Evolutionary conservation across 2,329 filamentous ascomycete species (phyloP), one percentile per base, ranked within the genome.

Genomic region (Aspergillus pseudotamarii): DNA sequence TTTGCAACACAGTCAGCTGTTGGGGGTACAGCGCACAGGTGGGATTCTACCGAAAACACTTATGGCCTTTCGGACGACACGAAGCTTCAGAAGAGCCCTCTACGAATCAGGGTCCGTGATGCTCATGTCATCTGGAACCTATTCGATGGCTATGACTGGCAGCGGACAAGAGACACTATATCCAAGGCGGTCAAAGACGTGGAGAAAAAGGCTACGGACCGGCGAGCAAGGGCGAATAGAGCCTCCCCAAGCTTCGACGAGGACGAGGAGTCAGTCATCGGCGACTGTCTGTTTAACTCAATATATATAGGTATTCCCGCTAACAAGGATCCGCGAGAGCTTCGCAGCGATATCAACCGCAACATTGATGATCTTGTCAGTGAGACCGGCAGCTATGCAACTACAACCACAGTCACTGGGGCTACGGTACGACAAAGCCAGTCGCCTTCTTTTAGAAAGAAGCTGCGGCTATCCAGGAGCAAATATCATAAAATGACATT

Each of bases 91-190:
- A 84, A 83, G 59, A 92, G 90, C 65, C 92, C 94, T 6, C 79
- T 99, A 16, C 89, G 88, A 66, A 83, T 97, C 3, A 88, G 88
- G 6, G 85, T 98, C 19, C 89, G 92, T 30, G 93, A 97, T 73
- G 89, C 97, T 6, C 93, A 98, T 74, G 82, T 97, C 58, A 97
- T 98, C 64, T 99, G 95, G 95, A 96, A 99, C 73, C 82, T 99
- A 1, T 97, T 95, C 76, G 95, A 99, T 80, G 95, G 95, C 1
- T 99, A 97, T 75, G 96, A 99, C 78, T 99, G 96, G 96, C 87
- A 89, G 69, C 86, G 88, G 50, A 99, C 96, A 0, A 87, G 94
- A 50, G 91, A 95, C 66, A 88, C 90, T 4, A 97, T 99, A 61
- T 89, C 89, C 26, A 91, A 94, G 73, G 93, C 93, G 8, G 93